Percentiles rank a stretch among this genome's conserved stretches.
phyloP scores from a whole-genome alignment of 2,329 filamentous ascomycete genomes.

The Trichoderma simmonsii region DNA sequence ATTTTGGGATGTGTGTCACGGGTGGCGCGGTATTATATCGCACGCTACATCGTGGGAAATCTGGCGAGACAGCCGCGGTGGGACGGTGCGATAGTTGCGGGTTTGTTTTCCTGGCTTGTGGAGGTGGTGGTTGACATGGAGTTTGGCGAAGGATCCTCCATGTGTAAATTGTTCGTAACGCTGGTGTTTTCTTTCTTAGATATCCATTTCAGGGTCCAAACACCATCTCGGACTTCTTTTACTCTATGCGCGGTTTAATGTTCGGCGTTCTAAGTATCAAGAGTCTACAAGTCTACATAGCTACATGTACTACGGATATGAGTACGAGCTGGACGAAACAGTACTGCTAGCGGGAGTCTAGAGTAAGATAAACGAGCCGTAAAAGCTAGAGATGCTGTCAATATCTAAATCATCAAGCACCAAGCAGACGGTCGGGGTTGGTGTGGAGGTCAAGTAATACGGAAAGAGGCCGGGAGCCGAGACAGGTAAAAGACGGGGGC shows the following conservation, averaged over 20 bases:
- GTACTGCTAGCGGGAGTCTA: background rate
- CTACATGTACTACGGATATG: background rate
- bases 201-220: too few species aligned
- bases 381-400: background rate
- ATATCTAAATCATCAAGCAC: background rate
- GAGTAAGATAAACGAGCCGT: background rate
- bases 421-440: background rate
- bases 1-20: background rate
- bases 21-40: background rate
- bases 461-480: constrained; percentile 15
- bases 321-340: background rate
- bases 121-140: background rate
- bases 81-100: background rate
- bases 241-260: background rate
- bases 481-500: constrained; percentile 11
- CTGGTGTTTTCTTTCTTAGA: background rate
- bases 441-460: background rate
- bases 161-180: background rate
- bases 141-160: background rate
- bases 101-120: background rate
- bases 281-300: too few species aligned
- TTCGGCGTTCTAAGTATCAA: background rate
- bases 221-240: background rate
- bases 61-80: background rate
- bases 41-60: background rate